These are phyloP conservation scores for Ustilago cynodontis DNA, from an alignment of 1,284 basidiomycete species.

Conservation along the genomic window DNA sequence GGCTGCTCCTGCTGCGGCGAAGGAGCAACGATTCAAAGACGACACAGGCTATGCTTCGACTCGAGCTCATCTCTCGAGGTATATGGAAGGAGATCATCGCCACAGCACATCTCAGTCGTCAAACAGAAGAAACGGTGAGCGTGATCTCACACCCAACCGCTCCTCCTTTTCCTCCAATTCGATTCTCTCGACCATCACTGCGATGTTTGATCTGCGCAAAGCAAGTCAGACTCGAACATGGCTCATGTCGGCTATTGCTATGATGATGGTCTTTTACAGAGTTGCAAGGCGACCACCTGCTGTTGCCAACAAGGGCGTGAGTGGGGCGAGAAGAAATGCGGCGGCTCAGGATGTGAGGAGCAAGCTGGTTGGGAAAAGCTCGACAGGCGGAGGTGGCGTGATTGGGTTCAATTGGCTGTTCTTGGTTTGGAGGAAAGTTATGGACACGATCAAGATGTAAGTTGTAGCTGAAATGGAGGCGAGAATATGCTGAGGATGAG, in stretches of 20 bases:
- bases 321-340: conserved; percentile 15
- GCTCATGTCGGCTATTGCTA: conserved; percentile 47
- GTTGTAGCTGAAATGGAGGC: neutral
- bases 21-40: conserved; percentile 32
- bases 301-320: neutral
- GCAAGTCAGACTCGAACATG: conserved; percentile 31
- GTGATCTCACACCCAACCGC: conserved; percentile 13
- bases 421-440: conserved; percentile 41
- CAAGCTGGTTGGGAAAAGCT: conserved; percentile 35
- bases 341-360: conserved; percentile 38
- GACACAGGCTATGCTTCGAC: conserved; percentile 44
- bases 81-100: conserved; percentile 39
- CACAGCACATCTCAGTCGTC: conserved; percentile 2
- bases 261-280: conserved; percentile 42
- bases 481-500: neutral
- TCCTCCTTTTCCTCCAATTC: conserved; percentile 10
- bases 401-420: conserved; percentile 38
- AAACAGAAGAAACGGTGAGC: conserved; percentile 7
- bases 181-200: conserved; percentile 31
- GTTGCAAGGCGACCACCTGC: conserved; percentile 26
- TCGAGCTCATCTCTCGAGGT: conserved; percentile 43
- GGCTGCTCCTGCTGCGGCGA: neutral
- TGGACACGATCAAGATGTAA: conserved; percentile 53
- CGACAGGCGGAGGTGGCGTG: conserved; percentile 16
- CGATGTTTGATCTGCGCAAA: conserved; percentile 41